Evolutionary conservation across 148 eudicot species (phyloP).

Genomic region (Dysphania ambrosioides): DNA sequence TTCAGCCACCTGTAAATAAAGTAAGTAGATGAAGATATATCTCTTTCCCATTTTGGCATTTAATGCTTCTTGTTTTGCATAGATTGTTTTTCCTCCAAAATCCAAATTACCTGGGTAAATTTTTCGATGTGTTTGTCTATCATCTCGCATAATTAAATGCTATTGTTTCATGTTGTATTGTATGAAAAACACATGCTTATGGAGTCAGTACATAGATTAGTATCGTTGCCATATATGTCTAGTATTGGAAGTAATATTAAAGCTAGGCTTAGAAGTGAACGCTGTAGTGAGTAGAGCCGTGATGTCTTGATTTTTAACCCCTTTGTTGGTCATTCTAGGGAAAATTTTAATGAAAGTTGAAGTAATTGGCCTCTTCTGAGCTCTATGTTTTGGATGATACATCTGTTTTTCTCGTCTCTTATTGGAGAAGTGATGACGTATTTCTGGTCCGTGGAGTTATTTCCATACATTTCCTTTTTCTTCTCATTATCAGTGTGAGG

Average conservation of each 20-base stretch:
- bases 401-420: not conserved
- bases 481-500: not conserved
- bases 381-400: not conserved
- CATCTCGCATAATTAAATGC: not conserved
- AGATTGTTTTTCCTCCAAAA: not conserved
- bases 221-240: conserved; percentile 8
- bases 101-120: conserved; percentile 14
- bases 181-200: too few relatives aligned
- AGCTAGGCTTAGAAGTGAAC: not conserved
- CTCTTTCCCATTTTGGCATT: not conserved
- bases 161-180: conserved; percentile 11
- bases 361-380: not conserved
- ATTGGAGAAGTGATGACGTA: not conserved
- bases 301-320: not conserved
- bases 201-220: not conserved
- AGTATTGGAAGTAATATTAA: not conserved
- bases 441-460: conserved; percentile 4
- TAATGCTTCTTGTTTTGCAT: conserved; percentile 19
- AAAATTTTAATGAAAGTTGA: not conserved
- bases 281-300: too few relatives aligned
- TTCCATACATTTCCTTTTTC: not conserved
- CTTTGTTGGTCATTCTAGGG: not conserved
- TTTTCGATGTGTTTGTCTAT: conserved; percentile 7
- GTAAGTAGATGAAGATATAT: conserved; percentile 23
- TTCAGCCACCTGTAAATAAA: conserved; percentile 24